These are phyloP conservation scores for Candida sonorensis DNA, from an alignment of 805 yeast genomes.

Conservation along the genomic window DNA sequence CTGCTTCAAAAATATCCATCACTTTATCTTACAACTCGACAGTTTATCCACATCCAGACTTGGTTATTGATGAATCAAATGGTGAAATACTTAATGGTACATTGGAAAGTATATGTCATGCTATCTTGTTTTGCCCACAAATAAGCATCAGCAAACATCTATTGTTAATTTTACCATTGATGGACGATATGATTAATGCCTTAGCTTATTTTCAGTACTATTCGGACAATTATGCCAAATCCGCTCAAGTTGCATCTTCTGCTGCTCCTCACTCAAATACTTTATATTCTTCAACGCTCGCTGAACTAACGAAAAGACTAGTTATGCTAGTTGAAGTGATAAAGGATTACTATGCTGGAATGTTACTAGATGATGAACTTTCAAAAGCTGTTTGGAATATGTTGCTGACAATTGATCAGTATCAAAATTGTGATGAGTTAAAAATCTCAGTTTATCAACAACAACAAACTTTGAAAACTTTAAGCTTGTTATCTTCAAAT, in stretches of 20 bases:
- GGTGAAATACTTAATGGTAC: constrained; percentile 45
- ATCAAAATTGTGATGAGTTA: constrained; percentile 44
- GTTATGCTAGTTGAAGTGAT: constrained; percentile 49
- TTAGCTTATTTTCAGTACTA: constrained; percentile 35
- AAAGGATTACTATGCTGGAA: constrained; percentile 57
- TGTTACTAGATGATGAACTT: constrained; percentile 56
- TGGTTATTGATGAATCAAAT: constrained; percentile 41
- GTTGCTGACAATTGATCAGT: constrained; percentile 42
- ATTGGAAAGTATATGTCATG: constrained; percentile 71
- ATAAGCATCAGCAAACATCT: constrained; percentile 32
- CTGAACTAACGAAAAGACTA: constrained; percentile 43
- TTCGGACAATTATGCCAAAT: constrained; percentile 15
- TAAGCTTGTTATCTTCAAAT: constrained; percentile 22
- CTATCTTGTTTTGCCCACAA: constrained; percentile 49
- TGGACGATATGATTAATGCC: constrained; percentile 39
- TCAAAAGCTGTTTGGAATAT: constrained; percentile 52
- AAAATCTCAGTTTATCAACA: constrained; percentile 45
- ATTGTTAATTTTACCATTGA: constrained; percentile 48
- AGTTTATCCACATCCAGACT: constrained; percentile 56
- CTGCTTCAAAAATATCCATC: constrained; percentile 1
- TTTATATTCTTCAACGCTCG: too few relatives aligned
- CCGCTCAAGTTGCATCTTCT: too few relatives aligned
- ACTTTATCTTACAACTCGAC: constrained; percentile 30
- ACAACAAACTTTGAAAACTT: constrained; percentile 37
- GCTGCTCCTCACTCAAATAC: too few relatives aligned